phyloP scores from a whole-genome alignment of 441 rosid species.

The Geranium incanum region DNA sequence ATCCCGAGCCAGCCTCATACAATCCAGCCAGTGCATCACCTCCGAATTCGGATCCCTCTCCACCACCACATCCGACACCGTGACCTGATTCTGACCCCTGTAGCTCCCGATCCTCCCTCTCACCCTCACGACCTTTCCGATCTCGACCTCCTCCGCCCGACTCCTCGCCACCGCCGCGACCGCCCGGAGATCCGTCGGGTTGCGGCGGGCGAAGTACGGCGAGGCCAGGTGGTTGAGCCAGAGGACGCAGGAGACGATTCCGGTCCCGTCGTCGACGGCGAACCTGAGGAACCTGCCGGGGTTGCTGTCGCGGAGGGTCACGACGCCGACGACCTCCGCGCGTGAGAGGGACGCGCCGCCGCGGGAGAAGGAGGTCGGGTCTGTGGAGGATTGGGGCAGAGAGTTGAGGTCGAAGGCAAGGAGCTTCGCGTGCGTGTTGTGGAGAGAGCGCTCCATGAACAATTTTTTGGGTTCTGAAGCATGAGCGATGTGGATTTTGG shows the following conservation, averaged over 20 bases:
- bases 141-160: constrained; percentile 32
- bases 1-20: constrained; percentile 41
- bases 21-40: constrained; percentile 68
- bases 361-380: constrained; percentile 36
- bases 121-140: constrained; percentile 59
- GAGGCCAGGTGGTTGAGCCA: constrained; percentile 76
- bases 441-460: constrained; percentile 14
- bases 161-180: constrained; percentile 40
- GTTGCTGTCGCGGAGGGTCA: constrained; percentile 51
- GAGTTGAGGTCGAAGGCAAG: constrained; percentile 54
- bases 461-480: not conserved
- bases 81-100: constrained; percentile 55
- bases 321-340: constrained; percentile 50
- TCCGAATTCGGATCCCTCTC: constrained; percentile 79
- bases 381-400: constrained; percentile 30
- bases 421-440: constrained; percentile 55
- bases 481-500: not conserved
- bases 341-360: constrained; percentile 36
- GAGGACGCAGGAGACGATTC: constrained; percentile 52
- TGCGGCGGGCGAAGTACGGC: constrained; percentile 40
- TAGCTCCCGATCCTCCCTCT: constrained; percentile 57
- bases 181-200: constrained; percentile 40
- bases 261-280: constrained; percentile 63
- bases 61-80: constrained; percentile 46
- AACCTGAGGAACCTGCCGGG: constrained; percentile 66